Evolutionary conservation across 2,329 filamentous ascomycete species (phyloP), one percentile per base, ranked within the genome.

Genomic region (Ramichloridium luteum): DNA sequence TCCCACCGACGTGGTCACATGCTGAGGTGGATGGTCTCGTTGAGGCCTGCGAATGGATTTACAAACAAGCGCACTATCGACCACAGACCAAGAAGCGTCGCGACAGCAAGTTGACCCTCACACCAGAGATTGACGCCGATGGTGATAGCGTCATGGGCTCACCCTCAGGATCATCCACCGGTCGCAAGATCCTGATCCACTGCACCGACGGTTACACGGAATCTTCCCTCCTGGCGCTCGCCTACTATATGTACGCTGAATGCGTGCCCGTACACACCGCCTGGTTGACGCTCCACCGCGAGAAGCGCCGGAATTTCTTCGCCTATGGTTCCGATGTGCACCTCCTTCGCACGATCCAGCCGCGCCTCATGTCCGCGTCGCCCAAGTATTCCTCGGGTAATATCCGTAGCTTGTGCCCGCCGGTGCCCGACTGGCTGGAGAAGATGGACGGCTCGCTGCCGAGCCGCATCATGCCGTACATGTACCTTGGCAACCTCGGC

Each of bases 181-280:
- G 74, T 34, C 65, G 74, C 40, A 85, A 76, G 50, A 74, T 96
- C 18, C 70, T 96, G 17, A 81, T 98, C 25, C 88, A 96, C 57
- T 96, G 90, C 55, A 77, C 79, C 2, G 90, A 98, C 55, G 90
- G 90, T 12, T 98, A 98, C 50, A 98, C 90, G 0, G 90, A 98
- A 57, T 88, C 81, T 1, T 85, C 85, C 2, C 69, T 98, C 56
- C 67, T 98, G 12, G 84, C 74, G 2, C 73, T 98, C 23, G 83
- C 88, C 6, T 98, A 98, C 57, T 84, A 79, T 53, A 93, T 92
- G 68, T 98, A 85, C 57, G 83, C 81, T 32, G 83, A 90, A 39
- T 84, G 83, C 5, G 65, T 75, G 8, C 71, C 86, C 0, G 71
- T 88, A 1, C 80, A 86, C 16, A 74, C 85, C 34, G 86, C 90